Evolutionary conservation across 2,329 filamentous ascomycete species (phyloP).

Genomic region (Macroventuria anomochaeta): DNA sequence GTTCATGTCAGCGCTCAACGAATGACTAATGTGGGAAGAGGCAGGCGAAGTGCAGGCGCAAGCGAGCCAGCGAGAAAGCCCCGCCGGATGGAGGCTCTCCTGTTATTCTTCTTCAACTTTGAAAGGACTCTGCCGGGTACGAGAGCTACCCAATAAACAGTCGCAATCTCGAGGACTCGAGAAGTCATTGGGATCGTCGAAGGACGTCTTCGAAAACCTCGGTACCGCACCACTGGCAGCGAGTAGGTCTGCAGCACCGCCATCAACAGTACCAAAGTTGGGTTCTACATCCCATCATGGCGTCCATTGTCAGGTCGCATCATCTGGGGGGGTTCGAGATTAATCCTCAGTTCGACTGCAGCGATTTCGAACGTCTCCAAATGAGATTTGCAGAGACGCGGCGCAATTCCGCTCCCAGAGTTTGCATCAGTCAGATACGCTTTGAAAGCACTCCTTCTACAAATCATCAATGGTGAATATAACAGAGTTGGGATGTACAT

Average conservation of each 20-base stretch:
- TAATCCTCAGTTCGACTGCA: not conserved
- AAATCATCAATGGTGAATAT: not conserved
- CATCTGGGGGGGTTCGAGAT: not conserved
- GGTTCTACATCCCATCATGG: not conserved
- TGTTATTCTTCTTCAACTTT: not conserved
- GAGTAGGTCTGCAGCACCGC: not conserved
- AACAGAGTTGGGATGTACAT: not conserved
- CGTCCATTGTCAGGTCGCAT: not conserved
- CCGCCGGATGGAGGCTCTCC: not conserved
- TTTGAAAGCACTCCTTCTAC: not conserved
- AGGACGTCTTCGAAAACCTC: not conserved
- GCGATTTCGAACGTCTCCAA: not conserved
- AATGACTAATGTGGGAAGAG: no score
- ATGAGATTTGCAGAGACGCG: not conserved
- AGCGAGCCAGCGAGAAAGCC: conserved; percentile 4
- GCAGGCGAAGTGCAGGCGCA: conserved; percentile 11
- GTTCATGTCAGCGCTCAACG: conserved; percentile 2
- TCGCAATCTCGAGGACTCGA: not conserved
- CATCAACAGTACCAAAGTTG: not conserved
- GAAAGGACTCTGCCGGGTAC: not conserved
- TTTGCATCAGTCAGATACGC: conserved; percentile 10
- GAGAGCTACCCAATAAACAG: not conserved
- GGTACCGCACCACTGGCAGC: not conserved
- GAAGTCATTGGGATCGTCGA: not conserved
- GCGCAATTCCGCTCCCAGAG: conserved; percentile 7